These are phyloP conservation scores for Talaromyces verruculosus DNA, from an alignment of 2,329 filamentous ascomycete species.

Conservation along the genomic window DNA sequence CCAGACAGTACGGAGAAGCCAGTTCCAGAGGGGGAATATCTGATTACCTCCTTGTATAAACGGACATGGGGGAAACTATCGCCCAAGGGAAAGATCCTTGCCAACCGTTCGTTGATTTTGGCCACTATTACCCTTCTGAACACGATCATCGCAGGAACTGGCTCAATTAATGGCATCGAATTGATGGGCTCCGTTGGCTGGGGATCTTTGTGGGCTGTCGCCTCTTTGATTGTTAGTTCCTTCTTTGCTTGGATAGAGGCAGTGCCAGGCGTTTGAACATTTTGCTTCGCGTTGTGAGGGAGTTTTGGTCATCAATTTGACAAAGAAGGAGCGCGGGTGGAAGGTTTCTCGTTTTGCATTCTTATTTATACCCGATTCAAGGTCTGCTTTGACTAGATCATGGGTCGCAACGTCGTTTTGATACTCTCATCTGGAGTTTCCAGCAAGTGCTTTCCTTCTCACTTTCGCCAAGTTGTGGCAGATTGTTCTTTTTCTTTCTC, in stretches of 20 bases:
- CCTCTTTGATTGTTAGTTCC: conserved; percentile 31
- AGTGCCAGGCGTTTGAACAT: conserved; percentile 37
- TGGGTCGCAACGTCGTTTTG: not conserved
- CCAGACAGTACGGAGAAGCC: conserved; percentile 47
- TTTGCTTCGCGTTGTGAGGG: not conserved
- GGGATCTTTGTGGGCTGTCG: conserved; percentile 71
- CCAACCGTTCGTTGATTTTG: conserved; percentile 60
- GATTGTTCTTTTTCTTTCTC: not conserved
- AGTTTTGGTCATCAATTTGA: not conserved
- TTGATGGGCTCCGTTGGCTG: conserved; percentile 68
- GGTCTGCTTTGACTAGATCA: not conserved
- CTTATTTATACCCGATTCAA: not conserved
- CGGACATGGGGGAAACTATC: conserved; percentile 62
- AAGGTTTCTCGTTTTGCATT: not conserved
- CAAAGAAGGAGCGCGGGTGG: not conserved
- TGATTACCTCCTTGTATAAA: conserved; percentile 64
- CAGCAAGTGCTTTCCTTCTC: not conserved
- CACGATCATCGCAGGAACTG: conserved; percentile 63
- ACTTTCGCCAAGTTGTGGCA: not conserved
- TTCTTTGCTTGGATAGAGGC: conserved; percentile 43
- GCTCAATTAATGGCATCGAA: conserved; percentile 70
- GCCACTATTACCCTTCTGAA: conserved; percentile 50
- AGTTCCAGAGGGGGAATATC: conserved; percentile 62
- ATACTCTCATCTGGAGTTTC: not conserved
- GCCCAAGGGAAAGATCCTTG: conserved; percentile 61